phyloP scores from a whole-genome alignment of 1,139 yeast genomes.

The Meyerozyma guilliermondii region DNA sequence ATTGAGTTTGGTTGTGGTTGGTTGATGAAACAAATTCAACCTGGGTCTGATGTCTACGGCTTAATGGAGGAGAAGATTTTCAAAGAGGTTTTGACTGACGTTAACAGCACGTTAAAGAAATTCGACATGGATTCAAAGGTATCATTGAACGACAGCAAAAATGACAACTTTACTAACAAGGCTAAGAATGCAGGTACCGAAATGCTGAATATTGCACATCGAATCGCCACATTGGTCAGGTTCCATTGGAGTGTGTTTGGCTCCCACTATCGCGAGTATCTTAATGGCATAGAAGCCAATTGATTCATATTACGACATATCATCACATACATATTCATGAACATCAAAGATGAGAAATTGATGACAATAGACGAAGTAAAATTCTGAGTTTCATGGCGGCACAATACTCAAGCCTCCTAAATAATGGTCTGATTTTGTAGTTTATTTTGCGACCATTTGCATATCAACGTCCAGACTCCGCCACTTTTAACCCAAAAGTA shows the following conservation, averaged over 20 bases:
- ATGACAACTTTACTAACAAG: background rate
- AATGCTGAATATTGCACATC: conserved; percentile 43
- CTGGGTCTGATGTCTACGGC: conserved; percentile 72
- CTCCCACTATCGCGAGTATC: conserved; percentile 36
- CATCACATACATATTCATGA: background rate
- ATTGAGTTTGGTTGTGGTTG: conserved; percentile 72
- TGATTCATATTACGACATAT: conserved; percentile 2
- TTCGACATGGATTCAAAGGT: conserved; percentile 3
- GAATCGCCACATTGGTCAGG: conserved; percentile 54
- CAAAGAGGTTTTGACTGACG: conserved; percentile 39
- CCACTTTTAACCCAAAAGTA: no score
- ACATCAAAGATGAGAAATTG: background rate
- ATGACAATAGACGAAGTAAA: background rate
- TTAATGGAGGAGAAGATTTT: conserved; percentile 69
- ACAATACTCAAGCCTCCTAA: no score
- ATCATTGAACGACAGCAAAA: conserved; percentile 3
- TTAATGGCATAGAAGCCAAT: conserved; percentile 6
- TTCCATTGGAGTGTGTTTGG: conserved; percentile 79
- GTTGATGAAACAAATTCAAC: conserved; percentile 83
- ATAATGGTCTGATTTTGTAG: no score
- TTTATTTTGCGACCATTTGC: no score
- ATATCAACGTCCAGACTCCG: no score
- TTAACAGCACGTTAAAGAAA: conserved; percentile 15
- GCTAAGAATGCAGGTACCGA: conserved; percentile 22
- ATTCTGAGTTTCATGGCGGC: no score